Evolutionary conservation across 108 stramenopile genomes (phyloP).

Genomic region (Skeletonema marinoi): DNA sequence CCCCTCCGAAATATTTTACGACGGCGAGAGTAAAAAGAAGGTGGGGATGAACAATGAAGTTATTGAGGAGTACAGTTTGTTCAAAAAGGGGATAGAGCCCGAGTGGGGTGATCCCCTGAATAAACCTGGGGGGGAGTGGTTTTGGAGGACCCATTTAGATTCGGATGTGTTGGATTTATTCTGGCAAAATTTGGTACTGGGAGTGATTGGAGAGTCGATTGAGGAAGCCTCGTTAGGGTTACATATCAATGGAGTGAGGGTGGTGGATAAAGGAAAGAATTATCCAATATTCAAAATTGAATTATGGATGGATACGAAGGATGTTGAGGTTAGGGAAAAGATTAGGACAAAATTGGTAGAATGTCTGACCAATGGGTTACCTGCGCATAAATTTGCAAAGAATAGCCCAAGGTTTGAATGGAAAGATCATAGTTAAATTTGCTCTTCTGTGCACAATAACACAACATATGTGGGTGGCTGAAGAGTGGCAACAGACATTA

Average conservation of each 20-base stretch:
- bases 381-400: conserved; percentile 42
- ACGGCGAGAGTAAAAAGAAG: conserved; percentile 81
- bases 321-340: conserved; percentile 58
- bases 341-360: conserved; percentile 62
- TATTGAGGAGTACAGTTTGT: conserved; percentile 90
- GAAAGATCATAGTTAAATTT: conserved; percentile 72
- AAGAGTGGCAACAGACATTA: not conserved
- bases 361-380: conserved; percentile 71
- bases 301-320: conserved; percentile 85
- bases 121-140: conserved; percentile 89
- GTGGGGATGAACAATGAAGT: conserved; percentile 72
- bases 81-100: conserved; percentile 95
- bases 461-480: not conserved
- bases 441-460: conserved; percentile 1
- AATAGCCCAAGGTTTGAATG: conserved; percentile 83
- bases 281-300: conserved; percentile 83
- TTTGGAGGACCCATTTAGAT: conserved; percentile 78
- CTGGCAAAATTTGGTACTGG: conserved; percentile 91
- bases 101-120: conserved; percentile 95
- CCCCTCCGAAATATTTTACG: conserved; percentile 85
- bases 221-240: conserved; percentile 66
- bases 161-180: conserved; percentile 79
- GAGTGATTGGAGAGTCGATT: conserved; percentile 87
- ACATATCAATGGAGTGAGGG: conserved; percentile 88
- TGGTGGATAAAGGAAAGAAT: conserved; percentile 87